Percentiles rank a stretch among this genome's conserved stretches.
phyloP scores from a whole-genome alignment of 305 asterid species.

The Fraxinus greggii region DNA sequence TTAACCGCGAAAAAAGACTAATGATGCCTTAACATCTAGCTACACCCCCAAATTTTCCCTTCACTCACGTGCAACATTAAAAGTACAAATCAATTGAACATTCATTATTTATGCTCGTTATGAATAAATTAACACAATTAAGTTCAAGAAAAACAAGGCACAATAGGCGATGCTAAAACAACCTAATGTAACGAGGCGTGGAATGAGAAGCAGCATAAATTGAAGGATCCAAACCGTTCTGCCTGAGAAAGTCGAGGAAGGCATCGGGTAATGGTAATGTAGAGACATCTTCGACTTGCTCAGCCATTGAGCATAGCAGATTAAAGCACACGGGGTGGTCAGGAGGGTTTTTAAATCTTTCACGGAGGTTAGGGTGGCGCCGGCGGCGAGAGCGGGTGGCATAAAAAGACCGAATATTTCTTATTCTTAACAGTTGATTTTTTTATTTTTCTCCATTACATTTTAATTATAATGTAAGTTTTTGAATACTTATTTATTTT shows the following conservation, averaged over 20 bases:
- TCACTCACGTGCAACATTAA: background rate
- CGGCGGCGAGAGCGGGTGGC: background rate
- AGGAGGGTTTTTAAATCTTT: background rate
- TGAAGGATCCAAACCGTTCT: slow-evolving; percentile 76
- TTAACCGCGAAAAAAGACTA: background rate
- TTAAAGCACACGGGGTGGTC: background rate
- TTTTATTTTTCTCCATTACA: too few relatives aligned
- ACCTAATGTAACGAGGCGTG: slow-evolving; percentile 86
- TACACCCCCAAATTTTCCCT: background rate
- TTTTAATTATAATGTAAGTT: too few relatives aligned
- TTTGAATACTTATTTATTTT: background rate
- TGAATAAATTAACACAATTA: background rate
- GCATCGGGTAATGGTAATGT: slow-evolving; percentile 62
- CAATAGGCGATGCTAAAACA: slow-evolving; percentile 3
- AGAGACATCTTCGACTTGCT: slow-evolving; percentile 34
- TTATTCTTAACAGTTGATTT: too few relatives aligned
- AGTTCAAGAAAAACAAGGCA: background rate
- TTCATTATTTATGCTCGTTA: background rate
- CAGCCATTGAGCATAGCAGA: slow-evolving; percentile 31
- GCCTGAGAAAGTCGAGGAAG: slow-evolving; percentile 62
- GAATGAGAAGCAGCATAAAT: slow-evolving; percentile 57
- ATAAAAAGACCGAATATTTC: background rate
- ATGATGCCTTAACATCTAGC: background rate
- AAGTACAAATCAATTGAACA: background rate
- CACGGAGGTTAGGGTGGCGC: background rate